A percentile compares a stretch with the other conserved stretches of the same genome.
Conservation (phyloP, 2,329 filamentous ascomycete genomes). For the Orbilia quercus region DNA sequence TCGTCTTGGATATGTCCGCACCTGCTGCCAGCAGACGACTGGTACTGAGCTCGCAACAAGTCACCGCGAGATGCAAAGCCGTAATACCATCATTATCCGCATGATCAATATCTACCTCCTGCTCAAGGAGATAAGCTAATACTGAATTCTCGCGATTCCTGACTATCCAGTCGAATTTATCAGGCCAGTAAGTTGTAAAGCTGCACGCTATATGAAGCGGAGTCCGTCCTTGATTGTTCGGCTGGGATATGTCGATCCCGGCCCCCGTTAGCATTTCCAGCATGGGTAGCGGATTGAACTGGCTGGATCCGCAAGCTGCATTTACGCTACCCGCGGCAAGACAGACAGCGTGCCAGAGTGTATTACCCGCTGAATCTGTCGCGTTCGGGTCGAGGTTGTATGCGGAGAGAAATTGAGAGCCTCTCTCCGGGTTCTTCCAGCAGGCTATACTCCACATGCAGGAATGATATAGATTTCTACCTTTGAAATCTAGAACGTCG, state of each 20-base stretch:
- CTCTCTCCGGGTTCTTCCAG: background rate
- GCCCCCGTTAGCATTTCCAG: background rate
- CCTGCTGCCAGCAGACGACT: slow-evolving; percentile 62
- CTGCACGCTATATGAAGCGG: slow-evolving; percentile 13
- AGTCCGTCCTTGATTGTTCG: slow-evolving; percentile 13
- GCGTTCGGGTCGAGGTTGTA: slow-evolving; percentile 12
- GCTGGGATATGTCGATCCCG: slow-evolving; percentile 8
- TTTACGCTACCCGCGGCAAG: background rate
- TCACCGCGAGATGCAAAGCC: slow-evolving; percentile 58
- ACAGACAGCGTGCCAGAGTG: slow-evolving; percentile 7
- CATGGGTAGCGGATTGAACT: background rate
- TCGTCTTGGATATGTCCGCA: slow-evolving; percentile 61
- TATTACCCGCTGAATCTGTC: slow-evolving; percentile 19
- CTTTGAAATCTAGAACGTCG: slow-evolving; percentile 23
- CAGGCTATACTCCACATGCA: background rate
- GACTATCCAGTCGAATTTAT: background rate
- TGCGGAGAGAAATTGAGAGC: background rate
- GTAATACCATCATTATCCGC: slow-evolving; percentile 59
- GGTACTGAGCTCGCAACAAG: slow-evolving; percentile 57
- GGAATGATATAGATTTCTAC: slow-evolving; percentile 14
- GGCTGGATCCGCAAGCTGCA: background rate
- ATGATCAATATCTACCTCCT: slow-evolving; percentile 44
- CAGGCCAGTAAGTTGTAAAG: slow-evolving; percentile 3
- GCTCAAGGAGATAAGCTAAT: slow-evolving; percentile 6
- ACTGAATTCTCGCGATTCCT: too few relatives aligned